phyloP scores from a whole-genome alignment of 2,329 filamentous ascomycete genomes.

The Ophiognomonia clavigignenti-juglandacearum region DNA sequence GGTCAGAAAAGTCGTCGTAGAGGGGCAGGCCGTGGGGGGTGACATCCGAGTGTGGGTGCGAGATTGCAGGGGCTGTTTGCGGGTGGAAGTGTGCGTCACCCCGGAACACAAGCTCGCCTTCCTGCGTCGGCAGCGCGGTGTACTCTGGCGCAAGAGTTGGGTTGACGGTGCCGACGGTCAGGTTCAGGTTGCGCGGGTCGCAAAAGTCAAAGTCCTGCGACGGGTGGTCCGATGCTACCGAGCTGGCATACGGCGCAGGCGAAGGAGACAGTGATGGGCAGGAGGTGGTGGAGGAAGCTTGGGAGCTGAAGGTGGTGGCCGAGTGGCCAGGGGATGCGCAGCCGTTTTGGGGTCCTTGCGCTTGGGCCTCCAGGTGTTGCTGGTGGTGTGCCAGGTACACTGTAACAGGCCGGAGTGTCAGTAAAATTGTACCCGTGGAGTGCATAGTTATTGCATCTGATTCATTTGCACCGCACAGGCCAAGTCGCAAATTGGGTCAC shows the following conservation, averaged over 20 bases:
- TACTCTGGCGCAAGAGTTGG: conserved; percentile 55
- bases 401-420: conserved; percentile 23
- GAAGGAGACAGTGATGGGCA: conserved; percentile 86
- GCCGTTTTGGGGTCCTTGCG: conserved; percentile 26
- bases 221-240: conserved; percentile 54
- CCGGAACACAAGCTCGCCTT: conserved; percentile 40
- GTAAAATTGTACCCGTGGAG: no score
- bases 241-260: conserved; percentile 71
- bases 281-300: conserved; percentile 54
- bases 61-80: conserved; percentile 32
- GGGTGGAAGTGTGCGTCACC: conserved; percentile 46
- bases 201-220: conserved; percentile 73
- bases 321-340: conserved; percentile 12
- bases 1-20: conserved; percentile 83
- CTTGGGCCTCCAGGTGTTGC: conserved; percentile 17
- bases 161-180: conserved; percentile 59
- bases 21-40: conserved; percentile 58
- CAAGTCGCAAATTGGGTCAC: not conserved
- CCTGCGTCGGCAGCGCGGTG: conserved; percentile 58
- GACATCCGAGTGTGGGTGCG: conserved; percentile 46
- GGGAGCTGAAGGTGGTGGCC: conserved; percentile 5
- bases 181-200: conserved; percentile 75
- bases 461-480: not conserved
- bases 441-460: no score
- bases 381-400: conserved; percentile 38